phyloP scores from a whole-genome alignment of 139 green algal genomes.

The Marvania coccoides region DNA sequence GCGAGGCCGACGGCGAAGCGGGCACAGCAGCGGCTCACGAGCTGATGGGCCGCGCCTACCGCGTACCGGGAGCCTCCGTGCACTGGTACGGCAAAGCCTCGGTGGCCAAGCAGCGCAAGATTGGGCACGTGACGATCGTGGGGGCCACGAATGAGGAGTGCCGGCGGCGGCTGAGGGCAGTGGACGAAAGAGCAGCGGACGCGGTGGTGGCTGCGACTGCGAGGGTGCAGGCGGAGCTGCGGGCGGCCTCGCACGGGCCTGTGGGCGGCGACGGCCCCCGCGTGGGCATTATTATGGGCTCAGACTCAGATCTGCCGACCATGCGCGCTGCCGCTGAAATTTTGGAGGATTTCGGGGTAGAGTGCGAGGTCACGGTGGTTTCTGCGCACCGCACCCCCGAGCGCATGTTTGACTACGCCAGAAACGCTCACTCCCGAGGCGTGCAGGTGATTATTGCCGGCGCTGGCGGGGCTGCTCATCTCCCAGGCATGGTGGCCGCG shows the following conservation, averaged over 20 bases:
- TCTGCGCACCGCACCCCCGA: slow-evolving; percentile 93
- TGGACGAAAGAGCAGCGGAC: slow-evolving; percentile 41
- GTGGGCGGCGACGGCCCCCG: neutral
- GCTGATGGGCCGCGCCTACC: slow-evolving; percentile 63
- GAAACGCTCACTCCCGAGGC: slow-evolving; percentile 56
- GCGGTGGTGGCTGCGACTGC: neutral
- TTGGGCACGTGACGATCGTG: slow-evolving; percentile 88
- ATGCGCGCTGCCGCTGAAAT: slow-evolving; percentile 79
- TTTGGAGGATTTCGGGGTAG: slow-evolving; percentile 70
- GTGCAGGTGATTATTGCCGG: slow-evolving; percentile 89
- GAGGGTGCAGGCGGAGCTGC: slow-evolving; percentile 6
- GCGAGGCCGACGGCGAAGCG: slow-evolving; percentile 66
- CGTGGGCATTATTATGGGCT: slow-evolving; percentile 99
- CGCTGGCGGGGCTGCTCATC: slow-evolving; percentile 89
- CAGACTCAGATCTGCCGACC: slow-evolving; percentile 86
- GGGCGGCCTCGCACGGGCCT: neutral
- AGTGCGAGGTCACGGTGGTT: slow-evolving; percentile 80
- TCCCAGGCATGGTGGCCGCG: slow-evolving; percentile 95
- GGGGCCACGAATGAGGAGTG: slow-evolving; percentile 34
- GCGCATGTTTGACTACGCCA: slow-evolving; percentile 89
- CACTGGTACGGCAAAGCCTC: slow-evolving; percentile 95
- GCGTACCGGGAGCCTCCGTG: slow-evolving; percentile 42
- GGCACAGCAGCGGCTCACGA: slow-evolving; percentile 55
- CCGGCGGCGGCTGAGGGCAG: slow-evolving; percentile 32
- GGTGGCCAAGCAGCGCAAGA: slow-evolving; percentile 54